Conservation (phyloP, 2,329 filamentous ascomycete species). For the Kalmusia sp. region DNA sequence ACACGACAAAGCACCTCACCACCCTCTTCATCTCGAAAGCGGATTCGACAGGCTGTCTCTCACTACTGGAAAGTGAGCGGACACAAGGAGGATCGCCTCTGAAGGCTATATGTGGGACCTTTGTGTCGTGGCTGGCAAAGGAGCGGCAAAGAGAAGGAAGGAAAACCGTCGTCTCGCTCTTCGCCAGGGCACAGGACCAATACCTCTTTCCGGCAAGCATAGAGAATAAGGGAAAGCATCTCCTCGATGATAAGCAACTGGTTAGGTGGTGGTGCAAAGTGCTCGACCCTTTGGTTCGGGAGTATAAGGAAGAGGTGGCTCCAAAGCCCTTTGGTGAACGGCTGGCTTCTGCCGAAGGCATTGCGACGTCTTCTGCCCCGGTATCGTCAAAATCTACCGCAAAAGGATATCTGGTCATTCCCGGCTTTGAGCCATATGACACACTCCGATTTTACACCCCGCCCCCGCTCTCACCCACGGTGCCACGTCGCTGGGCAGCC, state of each 20-base stretch:
- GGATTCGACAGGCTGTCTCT: constrained; percentile 89
- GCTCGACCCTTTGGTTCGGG: constrained; percentile 74
- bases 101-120: constrained; percentile 74
- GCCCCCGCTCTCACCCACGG: constrained; percentile 48
- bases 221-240: constrained; percentile 84
- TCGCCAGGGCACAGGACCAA: constrained; percentile 89
- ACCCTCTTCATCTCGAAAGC: constrained; percentile 97
- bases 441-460: constrained; percentile 78
- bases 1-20: constrained; percentile 77
- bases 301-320: constrained; percentile 53
- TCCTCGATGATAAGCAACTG: constrained; percentile 86
- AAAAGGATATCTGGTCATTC: constrained; percentile 86
- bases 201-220: constrained; percentile 95
- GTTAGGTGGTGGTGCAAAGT: constrained; percentile 97
- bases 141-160: constrained; percentile 69
- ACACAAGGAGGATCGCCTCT: constrained; percentile 69
- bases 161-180: constrained; percentile 82
- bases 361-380: constrained; percentile 1
- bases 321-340: constrained; percentile 39
- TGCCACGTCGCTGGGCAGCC: constrained; percentile 56
- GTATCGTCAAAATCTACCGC: constrained; percentile 52
- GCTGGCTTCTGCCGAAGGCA: constrained; percentile 31
- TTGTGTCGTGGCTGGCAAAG: constrained; percentile 77
- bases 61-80: constrained; percentile 65
- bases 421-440: constrained; percentile 83